Evolutionary conservation across 1,284 basidiomycete species (phyloP).

Genomic region (Papiliotrema terrestris): DNA sequence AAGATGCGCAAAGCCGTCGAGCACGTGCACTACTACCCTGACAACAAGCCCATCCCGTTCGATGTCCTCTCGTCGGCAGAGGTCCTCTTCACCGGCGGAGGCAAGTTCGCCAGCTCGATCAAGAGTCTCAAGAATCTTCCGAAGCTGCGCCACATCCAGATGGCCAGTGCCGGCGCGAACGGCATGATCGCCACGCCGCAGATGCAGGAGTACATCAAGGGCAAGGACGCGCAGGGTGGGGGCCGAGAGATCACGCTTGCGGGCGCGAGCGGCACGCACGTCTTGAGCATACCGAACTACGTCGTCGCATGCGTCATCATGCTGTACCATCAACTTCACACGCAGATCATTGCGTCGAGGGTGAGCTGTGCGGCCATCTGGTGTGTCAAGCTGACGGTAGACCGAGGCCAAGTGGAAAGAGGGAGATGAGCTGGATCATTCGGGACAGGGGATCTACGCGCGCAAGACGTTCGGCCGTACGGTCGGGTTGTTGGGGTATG

Average conservation of each 20-base stretch:
- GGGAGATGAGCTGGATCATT: slow-evolving; percentile 24
- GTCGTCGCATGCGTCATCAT: slow-evolving; percentile 33
- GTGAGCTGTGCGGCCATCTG: slow-evolving; percentile 15
- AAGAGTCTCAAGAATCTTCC: slow-evolving; percentile 18
- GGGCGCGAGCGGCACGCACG: slow-evolving; percentile 43
- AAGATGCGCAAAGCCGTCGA: slow-evolving; percentile 29
- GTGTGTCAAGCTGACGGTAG: background rate
- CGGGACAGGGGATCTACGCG: slow-evolving; percentile 10
- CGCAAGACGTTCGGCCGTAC: slow-evolving; percentile 25
- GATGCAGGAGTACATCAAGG: background rate
- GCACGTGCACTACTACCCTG: slow-evolving; percentile 33
- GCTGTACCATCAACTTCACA: slow-evolving; percentile 36
- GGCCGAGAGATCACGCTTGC: slow-evolving; percentile 22
- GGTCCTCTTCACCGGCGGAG: slow-evolving; percentile 11
- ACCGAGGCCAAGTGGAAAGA: slow-evolving; percentile 29
- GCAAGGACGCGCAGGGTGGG: background rate
- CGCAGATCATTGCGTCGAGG: slow-evolving; percentile 27
- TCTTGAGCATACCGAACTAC: slow-evolving; percentile 41
- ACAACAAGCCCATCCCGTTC: slow-evolving; percentile 12
- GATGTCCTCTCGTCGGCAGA: slow-evolving; percentile 24
- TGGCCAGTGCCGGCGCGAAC: background rate
- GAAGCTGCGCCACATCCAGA: slow-evolving; percentile 34
- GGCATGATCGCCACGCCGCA: background rate
- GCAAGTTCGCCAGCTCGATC: slow-evolving; percentile 21
- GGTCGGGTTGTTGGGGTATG: slow-evolving; percentile 33